Evolutionary conservation across 2,329 filamentous ascomycete genomes (phyloP).

Genomic region (Cadophora malorum): DNA sequence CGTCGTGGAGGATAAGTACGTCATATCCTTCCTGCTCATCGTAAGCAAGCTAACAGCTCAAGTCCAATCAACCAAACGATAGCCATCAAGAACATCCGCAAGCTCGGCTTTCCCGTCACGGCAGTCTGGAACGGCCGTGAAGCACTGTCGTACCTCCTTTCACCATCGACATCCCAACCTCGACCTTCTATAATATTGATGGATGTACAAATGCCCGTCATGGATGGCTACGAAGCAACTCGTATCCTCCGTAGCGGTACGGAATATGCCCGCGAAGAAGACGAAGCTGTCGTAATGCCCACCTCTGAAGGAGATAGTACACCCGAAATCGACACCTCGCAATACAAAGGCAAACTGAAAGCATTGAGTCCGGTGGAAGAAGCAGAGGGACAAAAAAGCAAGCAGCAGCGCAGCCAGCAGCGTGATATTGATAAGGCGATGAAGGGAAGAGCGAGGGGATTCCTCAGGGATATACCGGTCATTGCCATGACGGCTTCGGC

Average conservation of each 20-base stretch:
- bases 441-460: not conserved
- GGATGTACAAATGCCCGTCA: constrained; percentile 62
- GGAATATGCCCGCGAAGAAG: constrained; percentile 24
- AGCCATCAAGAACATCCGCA: constrained; percentile 37
- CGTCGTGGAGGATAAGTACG: constrained; percentile 41
- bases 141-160: constrained; percentile 37
- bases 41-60: constrained; percentile 9
- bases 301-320: not conserved
- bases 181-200: constrained; percentile 42
- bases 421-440: not conserved
- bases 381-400: not conserved
- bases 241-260: constrained; percentile 50
- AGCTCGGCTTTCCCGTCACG: constrained; percentile 37
- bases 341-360: not conserved
- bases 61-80: constrained; percentile 41
- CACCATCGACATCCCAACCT: constrained; percentile 30
- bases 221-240: constrained; percentile 57
- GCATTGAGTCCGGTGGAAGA: not conserved
- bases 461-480: constrained; percentile 50
- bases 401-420: not conserved
- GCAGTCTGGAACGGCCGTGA: constrained; percentile 42
- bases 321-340: not conserved
- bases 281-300: not conserved
- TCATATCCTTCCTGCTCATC: not conserved
- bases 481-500: constrained; percentile 60